Evolutionary conservation across 306 rosid species (phyloP).

Genomic region (Luffa aegyptiaca): DNA sequence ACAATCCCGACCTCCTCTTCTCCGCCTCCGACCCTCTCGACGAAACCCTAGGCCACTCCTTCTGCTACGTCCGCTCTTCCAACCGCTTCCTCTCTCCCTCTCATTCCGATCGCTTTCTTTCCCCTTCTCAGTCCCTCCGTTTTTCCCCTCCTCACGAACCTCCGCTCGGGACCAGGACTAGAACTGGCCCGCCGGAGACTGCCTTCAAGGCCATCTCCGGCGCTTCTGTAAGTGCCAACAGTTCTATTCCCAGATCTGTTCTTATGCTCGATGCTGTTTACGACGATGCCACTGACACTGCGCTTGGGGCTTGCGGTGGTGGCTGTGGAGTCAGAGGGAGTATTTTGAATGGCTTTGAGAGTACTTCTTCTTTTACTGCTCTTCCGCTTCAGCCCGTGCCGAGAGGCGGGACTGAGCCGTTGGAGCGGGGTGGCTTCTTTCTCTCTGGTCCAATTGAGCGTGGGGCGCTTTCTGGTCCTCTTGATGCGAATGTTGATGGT

Average conservation of each 20-base stretch:
- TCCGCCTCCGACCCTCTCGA: constrained; percentile 51
- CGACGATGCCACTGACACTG: constrained; percentile 40
- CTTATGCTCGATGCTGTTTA: constrained; percentile 42
- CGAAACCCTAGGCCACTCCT: constrained; percentile 98
- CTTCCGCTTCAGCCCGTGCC: constrained; percentile 87
- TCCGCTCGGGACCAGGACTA: constrained; percentile 11
- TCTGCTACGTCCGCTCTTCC: constrained; percentile 85
- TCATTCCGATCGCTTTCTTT: constrained; percentile 77
- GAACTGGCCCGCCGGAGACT: constrained; percentile 57
- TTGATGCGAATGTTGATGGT: constrained; percentile 28
- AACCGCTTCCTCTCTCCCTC: constrained; percentile 68
- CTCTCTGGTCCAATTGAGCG: constrained; percentile 93
- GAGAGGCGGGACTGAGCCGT: constrained; percentile 42
- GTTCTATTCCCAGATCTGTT: constrained; percentile 69
- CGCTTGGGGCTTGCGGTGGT: constrained; percentile 20
- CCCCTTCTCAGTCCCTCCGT: constrained; percentile 76
- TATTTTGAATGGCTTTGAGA: constrained; percentile 71
- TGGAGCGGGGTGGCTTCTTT: constrained; percentile 66
- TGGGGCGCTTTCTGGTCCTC: constrained; percentile 81
- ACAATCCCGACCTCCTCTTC: constrained; percentile 36
- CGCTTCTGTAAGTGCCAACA: constrained; percentile 93
- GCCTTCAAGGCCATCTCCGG: constrained; percentile 82
- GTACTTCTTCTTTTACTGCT: constrained; percentile 69
- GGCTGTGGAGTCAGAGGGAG: constrained; percentile 33
- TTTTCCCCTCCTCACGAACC: constrained; percentile 67